Evolutionary conservation across 2,329 filamentous ascomycete species (phyloP).

Genomic region (Metarhizium humberi): DNA sequence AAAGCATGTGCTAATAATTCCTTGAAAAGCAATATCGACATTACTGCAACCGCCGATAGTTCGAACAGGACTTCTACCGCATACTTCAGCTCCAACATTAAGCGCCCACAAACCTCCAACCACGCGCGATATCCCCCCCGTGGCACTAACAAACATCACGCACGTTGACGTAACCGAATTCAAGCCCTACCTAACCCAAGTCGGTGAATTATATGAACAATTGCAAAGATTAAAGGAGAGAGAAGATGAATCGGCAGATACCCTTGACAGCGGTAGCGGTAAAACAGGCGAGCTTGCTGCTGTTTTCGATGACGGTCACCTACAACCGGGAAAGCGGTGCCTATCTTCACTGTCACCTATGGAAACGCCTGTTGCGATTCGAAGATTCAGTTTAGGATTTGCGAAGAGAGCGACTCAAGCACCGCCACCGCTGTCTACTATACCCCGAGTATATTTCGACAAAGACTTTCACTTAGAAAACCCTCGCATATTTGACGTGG

Average conservation of each 20-base stretch:
- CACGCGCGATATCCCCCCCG: constrained; percentile 82
- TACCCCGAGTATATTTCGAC: constrained; percentile 89
- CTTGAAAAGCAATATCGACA: constrained; percentile 68
- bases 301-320: constrained; percentile 30
- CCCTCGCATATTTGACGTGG: constrained; percentile 89
- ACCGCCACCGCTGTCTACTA: constrained; percentile 80
- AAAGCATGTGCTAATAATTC: background rate
- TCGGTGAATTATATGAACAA: constrained; percentile 81
- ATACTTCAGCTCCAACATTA: constrained; percentile 58
- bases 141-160: constrained; percentile 79
- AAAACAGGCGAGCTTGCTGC: constrained; percentile 30
- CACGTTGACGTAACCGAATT: constrained; percentile 75
- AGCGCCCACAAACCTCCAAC: constrained; percentile 76
- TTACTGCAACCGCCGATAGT: constrained; percentile 87
- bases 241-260: constrained; percentile 50
- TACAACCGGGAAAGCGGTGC: constrained; percentile 14
- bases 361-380: constrained; percentile 33
- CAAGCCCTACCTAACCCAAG: constrained; percentile 72
- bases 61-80: constrained; percentile 74
- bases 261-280: constrained; percentile 32
- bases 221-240: constrained; percentile 75
- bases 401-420: constrained; percentile 56
- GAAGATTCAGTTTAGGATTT: constrained; percentile 37
- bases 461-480: constrained; percentile 94
- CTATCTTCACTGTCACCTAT: constrained; percentile 40